phyloP scores from a whole-genome alignment of 176 grass and related monocot species.

The Zizania latifolia region DNA sequence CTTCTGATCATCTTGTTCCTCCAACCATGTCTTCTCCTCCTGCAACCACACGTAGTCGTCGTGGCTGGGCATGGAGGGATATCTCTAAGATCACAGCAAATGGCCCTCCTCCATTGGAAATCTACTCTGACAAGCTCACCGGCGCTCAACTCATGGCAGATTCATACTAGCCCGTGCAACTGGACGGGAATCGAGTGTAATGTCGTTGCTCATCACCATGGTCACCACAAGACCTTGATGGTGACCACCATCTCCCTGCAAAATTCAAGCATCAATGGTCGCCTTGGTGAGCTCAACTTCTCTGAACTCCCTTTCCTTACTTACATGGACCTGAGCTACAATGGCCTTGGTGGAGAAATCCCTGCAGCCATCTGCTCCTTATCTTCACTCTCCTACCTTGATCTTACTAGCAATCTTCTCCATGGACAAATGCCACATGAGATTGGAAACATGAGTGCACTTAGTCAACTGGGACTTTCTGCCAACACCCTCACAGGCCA shows the following conservation, averaged over 20 bases:
- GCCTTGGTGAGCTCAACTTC: background rate
- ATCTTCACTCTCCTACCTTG: background rate
- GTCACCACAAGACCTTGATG: background rate
- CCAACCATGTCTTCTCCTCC: too few species aligned
- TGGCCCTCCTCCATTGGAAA: background rate
- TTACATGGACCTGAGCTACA: background rate
- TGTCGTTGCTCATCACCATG: background rate
- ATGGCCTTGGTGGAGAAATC: constrained; percentile 24
- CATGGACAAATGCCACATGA: background rate
- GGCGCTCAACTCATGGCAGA: background rate
- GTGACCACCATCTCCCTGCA: background rate
- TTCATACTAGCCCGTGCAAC: background rate
- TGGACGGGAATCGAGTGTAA: background rate
- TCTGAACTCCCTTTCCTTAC: background rate
- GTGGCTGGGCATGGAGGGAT: background rate
- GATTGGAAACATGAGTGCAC: background rate
- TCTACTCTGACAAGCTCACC: background rate
- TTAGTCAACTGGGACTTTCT: background rate
- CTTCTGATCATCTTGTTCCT: too few species aligned
- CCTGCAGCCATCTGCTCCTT: background rate
- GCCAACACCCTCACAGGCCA: background rate
- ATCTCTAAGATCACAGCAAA: background rate
- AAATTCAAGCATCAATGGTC: background rate
- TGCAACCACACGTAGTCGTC: too few species aligned
- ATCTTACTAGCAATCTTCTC: background rate